Percentiles rank a stretch among this genome's conserved stretches.
Conservation (phyloP, 1,284 basidiomycete species). For the Leccinum subrobustum region DNA sequence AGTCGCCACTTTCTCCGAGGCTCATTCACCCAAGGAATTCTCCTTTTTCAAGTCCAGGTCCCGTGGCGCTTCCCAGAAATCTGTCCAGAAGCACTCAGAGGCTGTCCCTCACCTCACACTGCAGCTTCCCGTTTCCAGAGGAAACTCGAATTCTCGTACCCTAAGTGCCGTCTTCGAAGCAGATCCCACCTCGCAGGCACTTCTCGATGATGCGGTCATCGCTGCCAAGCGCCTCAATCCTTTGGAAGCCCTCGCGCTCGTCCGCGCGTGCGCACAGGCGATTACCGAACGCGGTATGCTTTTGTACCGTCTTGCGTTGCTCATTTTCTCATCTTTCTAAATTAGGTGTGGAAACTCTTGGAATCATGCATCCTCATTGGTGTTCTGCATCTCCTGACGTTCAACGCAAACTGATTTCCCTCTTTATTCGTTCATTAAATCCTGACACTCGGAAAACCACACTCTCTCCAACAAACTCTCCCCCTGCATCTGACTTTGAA, state of each 20-base stretch:
- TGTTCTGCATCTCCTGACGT: slow-evolving; percentile 64
- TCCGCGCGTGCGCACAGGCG: slow-evolving; percentile 61
- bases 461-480: slow-evolving; percentile 47
- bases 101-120: slow-evolving; percentile 57
- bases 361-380: slow-evolving; percentile 81
- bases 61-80: slow-evolving; percentile 36
- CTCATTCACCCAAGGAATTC: slow-evolving; percentile 37
- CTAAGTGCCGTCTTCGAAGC: slow-evolving; percentile 60
- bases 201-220: slow-evolving; percentile 53
- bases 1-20: slow-evolving; percentile 41
- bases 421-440: slow-evolving; percentile 64
- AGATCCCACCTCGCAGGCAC: slow-evolving; percentile 45
- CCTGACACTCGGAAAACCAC: slow-evolving; percentile 43
- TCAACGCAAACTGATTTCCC: slow-evolving; percentile 67
- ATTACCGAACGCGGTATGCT: slow-evolving; percentile 59
- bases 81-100: slow-evolving; percentile 10
- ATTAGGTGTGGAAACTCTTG: slow-evolving; percentile 69
- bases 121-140: slow-evolving; percentile 53
- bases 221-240: slow-evolving; percentile 57
- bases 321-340: slow-evolving; percentile 3
- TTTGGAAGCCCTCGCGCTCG: slow-evolving; percentile 56
- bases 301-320: background rate
- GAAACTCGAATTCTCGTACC: slow-evolving; percentile 43
- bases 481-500: slow-evolving; percentile 52
- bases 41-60: slow-evolving; percentile 52